phyloP scores from a whole-genome alignment of 1,284 basidiomycete species.

The Termitomyces sp. region DNA sequence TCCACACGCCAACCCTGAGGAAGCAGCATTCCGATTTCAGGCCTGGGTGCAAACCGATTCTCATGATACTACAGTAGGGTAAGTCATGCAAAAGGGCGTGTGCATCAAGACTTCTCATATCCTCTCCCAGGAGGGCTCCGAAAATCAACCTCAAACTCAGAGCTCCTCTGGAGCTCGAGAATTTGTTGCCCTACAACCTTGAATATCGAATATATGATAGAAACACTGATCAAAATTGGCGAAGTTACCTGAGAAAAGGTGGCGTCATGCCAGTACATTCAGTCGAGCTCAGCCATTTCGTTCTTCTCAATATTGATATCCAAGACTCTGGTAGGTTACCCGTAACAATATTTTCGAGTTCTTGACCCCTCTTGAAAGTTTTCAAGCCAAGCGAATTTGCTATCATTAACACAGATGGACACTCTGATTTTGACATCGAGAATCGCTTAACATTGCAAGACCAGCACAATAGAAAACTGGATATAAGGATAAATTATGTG shows the following conservation, averaged over 20 bases:
- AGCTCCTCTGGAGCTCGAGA: slow-evolving; percentile 97
- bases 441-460: slow-evolving; percentile 73
- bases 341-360: slow-evolving; percentile 23
- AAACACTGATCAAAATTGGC: slow-evolving; percentile 88
- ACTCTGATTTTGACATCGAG: slow-evolving; percentile 88
- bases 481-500: slow-evolving; percentile 87
- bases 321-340: slow-evolving; percentile 77
- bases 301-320: slow-evolving; percentile 87
- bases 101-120: background rate
- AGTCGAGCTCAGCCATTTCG: slow-evolving; percentile 89
- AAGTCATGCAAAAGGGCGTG: slow-evolving; percentile 14
- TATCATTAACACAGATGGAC: slow-evolving; percentile 93
- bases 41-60: slow-evolving; percentile 83
- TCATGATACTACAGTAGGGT: slow-evolving; percentile 60
- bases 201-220: slow-evolving; percentile 98
- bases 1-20: slow-evolving; percentile 74
- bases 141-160: slow-evolving; percentile 83
- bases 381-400: slow-evolving; percentile 97
- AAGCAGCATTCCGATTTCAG: slow-evolving; percentile 95
- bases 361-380: slow-evolving; percentile 36
- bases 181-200: slow-evolving; percentile 92
- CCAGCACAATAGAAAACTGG: slow-evolving; percentile 71
- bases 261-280: slow-evolving; percentile 97
- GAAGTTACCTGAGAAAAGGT: slow-evolving; percentile 89
- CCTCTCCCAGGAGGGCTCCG: slow-evolving; percentile 65